Evolutionary conservation across 495 filamentous ascomycete species (phyloP).

Genomic region (Penicillium cinerascens): DNA sequence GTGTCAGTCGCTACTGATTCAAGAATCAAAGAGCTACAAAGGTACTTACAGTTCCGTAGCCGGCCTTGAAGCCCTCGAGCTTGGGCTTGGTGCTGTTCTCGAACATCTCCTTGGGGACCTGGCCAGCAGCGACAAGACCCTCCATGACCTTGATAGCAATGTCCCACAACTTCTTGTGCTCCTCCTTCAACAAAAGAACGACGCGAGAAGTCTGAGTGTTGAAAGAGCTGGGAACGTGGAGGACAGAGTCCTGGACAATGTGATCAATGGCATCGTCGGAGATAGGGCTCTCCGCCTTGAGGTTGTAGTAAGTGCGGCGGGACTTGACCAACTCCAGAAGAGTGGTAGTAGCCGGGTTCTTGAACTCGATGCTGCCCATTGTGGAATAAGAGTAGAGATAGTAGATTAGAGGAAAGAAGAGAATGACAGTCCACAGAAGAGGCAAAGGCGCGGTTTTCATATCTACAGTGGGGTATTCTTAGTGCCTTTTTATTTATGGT

Average conservation of each 20-base stretch:
- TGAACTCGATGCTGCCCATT: constrained; percentile 37
- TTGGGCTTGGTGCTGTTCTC: constrained; percentile 41
- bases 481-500: background rate
- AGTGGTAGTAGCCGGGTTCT: constrained; percentile 38
- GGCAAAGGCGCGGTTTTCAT: background rate
- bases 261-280: constrained; percentile 35
- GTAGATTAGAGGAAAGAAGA: background rate
- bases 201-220: constrained; percentile 52
- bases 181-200: constrained; percentile 46
- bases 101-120: constrained; percentile 37
- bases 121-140: constrained; percentile 35
- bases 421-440: background rate
- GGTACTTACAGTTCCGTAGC: constrained; percentile 47
- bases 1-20: background rate
- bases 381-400: constrained; percentile 5
- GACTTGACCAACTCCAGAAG: constrained; percentile 40
- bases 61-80: constrained; percentile 40
- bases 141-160: constrained; percentile 42
- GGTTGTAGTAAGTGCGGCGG: constrained; percentile 46
- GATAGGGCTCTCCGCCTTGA: constrained; percentile 45
- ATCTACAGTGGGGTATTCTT: background rate
- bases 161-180: constrained; percentile 54
- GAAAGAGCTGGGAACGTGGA: constrained; percentile 49
- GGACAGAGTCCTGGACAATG: constrained; percentile 43
- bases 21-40: background rate